These are phyloP conservation scores for Ogataea parapolymorpha DNA, from an alignment of 805 yeast species.

Conservation along the genomic window DNA sequence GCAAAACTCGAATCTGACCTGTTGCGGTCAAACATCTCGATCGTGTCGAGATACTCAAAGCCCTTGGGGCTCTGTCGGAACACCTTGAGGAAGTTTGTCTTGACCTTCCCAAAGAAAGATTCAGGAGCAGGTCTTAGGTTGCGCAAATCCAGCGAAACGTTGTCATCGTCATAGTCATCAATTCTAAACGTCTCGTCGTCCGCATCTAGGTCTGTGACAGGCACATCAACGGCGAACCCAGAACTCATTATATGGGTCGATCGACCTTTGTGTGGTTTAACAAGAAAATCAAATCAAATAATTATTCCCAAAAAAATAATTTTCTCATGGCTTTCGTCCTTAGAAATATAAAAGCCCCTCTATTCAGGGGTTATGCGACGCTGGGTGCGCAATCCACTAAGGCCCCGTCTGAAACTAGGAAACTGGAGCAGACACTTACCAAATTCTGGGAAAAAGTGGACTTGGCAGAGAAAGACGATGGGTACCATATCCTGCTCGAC, in stretches of 20 bases:
- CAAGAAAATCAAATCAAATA: not conserved
- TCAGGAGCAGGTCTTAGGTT: slow-evolving; percentile 6
- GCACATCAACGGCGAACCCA: slow-evolving; percentile 43
- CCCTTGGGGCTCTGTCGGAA: slow-evolving; percentile 7
- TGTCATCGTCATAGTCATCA: slow-evolving; percentile 21
- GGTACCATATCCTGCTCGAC: slow-evolving; percentile 62
- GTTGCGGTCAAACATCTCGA: slow-evolving; percentile 28
- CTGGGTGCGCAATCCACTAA: slow-evolving; percentile 31
- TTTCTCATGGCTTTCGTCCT: slow-evolving; percentile 1
- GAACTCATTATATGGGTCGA: slow-evolving; percentile 4
- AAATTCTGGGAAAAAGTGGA: slow-evolving; percentile 82
- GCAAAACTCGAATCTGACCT: slow-evolving; percentile 24
- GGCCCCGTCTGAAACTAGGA: slow-evolving; percentile 58
- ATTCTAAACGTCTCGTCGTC: slow-evolving; percentile 33
- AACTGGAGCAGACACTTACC: slow-evolving; percentile 62
- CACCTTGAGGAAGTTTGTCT: slow-evolving; percentile 4
- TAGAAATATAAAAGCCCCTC: not conserved
- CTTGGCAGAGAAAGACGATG: slow-evolving; percentile 30
- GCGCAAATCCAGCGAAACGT: slow-evolving; percentile 11
- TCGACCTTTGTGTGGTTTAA: not conserved
- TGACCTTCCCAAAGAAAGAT: slow-evolving; percentile 10
- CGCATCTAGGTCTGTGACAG: slow-evolving; percentile 51
- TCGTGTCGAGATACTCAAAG: slow-evolving; percentile 22
- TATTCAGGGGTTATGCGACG: slow-evolving; percentile 35
- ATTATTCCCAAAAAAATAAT: not conserved